A percentile compares a stretch with the other conserved stretches of the same genome.
Conservation (phyloP, 2,329 filamentous ascomycete genomes). For the Uncinocarpus reesii region DNA sequence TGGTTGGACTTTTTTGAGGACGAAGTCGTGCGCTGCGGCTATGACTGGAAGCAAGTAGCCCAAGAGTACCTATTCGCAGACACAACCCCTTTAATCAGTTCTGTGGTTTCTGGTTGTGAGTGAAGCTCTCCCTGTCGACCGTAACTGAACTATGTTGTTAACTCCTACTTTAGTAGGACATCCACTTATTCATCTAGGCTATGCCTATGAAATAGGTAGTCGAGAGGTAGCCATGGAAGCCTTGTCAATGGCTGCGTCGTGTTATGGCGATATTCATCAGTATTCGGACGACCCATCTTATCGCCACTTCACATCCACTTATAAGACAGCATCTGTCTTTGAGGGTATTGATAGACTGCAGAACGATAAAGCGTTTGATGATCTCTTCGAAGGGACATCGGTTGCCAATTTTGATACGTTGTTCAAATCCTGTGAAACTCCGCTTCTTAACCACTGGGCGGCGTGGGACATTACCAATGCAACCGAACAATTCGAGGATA, state of each 20-base stretch:
- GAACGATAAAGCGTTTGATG: constrained; percentile 59
- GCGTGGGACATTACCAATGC: constrained; percentile 56
- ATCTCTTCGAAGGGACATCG: constrained; percentile 50
- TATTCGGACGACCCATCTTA: constrained; percentile 64
- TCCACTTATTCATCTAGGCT: constrained; percentile 89
- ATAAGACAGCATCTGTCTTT: constrained; percentile 52
- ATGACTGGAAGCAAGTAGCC: constrained; percentile 74
- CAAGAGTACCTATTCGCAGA: constrained; percentile 60
- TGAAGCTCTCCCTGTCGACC: constrained; percentile 10
- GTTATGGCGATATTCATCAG: constrained; percentile 48
- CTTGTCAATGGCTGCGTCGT: constrained; percentile 56
- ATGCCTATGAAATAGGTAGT: constrained; percentile 78
- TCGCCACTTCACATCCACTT: constrained; percentile 49
- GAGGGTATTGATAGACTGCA: constrained; percentile 62
- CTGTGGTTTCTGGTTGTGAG: constrained; percentile 67
- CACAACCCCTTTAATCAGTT: constrained; percentile 68
- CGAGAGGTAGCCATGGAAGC: constrained; percentile 84
- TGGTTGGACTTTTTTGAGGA: constrained; percentile 96
- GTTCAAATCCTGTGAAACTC: constrained; percentile 57
- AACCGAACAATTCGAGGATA: constrained; percentile 59
- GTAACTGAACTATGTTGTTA: neutral
- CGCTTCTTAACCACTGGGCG: constrained; percentile 82
- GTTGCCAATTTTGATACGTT: constrained; percentile 56
- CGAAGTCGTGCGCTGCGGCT: constrained; percentile 62
- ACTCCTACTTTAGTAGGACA: constrained; percentile 60